Evolutionary conservation across 1,284 basidiomycete genomes (phyloP), one percentile per base, ranked within the genome.

Genomic region (Ceratobasidium sp.): DNA sequence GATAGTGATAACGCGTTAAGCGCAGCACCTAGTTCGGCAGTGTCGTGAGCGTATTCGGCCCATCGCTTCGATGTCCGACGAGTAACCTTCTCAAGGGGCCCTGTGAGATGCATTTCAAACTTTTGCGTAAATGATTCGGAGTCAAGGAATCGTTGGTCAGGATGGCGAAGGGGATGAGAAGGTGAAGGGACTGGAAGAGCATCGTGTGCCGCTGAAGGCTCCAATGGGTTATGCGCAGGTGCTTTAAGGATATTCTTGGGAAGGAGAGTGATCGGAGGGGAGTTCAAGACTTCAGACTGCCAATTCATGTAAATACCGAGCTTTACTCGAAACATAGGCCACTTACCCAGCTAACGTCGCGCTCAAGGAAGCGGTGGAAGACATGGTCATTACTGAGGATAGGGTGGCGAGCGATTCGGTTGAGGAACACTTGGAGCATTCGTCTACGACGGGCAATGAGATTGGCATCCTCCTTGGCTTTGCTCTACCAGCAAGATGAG

Each of bases 211-310:
- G 86, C 80, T 11, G 88, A 86, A 14, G 85, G 83, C 75, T 95
- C 90, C 0, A 93, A 93, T 0, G 97, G 95, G 77, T 95, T 91
- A 77, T 95, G 92, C 0, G 96, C 93, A 1, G 97, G 95, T 0
- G 95, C 95, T 76, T 94, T 94, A 41, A 99, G 83, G 9, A 95
- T 90, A 77, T 97, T 97, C 84, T 97, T 98, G 7, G 97, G 95
- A 2, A 98, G 80, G 46, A 88, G 81, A 0, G 93, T 91, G 62
- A 99, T 78, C 0, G 97, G 97, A 3, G 95, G 93, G 1, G 93
- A 95, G 77, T 93, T 90, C 23, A 96, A 78, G 1, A 98, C 91
- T 78, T 98, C 95, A 46, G 87, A 86, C 93, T 95, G 72, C 23
- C 62, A 47, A 30, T 30, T 50, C 52, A 14, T 14, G 68, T 68